Evolutionary conservation across 2,329 filamentous ascomycete species (phyloP).

Genomic region (Blastomyces silverae): DNA sequence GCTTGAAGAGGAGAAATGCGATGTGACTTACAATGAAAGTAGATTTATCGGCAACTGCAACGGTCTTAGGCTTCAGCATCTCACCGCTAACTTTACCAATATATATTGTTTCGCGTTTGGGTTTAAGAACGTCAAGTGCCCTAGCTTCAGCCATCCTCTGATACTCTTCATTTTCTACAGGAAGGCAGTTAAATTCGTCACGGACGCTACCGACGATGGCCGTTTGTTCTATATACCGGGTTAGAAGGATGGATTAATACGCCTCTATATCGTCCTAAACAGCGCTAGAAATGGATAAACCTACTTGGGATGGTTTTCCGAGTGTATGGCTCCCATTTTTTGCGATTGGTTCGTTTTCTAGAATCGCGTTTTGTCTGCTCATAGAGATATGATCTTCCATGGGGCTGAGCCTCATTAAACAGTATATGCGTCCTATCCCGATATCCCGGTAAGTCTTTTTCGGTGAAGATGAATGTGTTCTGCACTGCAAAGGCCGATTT

Average conservation of each 20-base stretch:
- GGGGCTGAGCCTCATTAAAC: constrained; percentile 36
- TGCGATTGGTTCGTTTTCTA: constrained; percentile 44
- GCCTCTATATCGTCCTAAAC: constrained; percentile 9
- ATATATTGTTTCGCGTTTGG: constrained; percentile 52
- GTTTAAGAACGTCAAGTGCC: constrained; percentile 54
- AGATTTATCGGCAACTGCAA: constrained; percentile 39
- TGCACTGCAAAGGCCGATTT: constrained; percentile 47
- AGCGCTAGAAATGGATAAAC: constrained; percentile 29
- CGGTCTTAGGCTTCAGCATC: constrained; percentile 55
- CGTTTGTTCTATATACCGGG: constrained; percentile 59
- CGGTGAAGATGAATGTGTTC: constrained; percentile 88
- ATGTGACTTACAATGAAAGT: constrained; percentile 39
- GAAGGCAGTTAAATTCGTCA: constrained; percentile 69
- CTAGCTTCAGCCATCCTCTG: constrained; percentile 54
- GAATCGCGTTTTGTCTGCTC: constrained; percentile 42
- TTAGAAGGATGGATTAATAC: constrained; percentile 16
- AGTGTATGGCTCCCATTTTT: constrained; percentile 53
- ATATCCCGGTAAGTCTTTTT: constrained; percentile 82
- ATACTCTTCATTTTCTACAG: constrained; percentile 65
- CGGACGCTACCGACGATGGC: constrained; percentile 64
- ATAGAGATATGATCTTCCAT: constrained; percentile 40
- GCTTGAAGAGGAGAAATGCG: constrained; percentile 10
- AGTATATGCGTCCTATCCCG: constrained; percentile 42
- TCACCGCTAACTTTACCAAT: constrained; percentile 41
- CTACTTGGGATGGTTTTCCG: constrained; percentile 62